Conservation (phyloP, 257 asterid genomes). For the Gentiana macrophylla region DNA sequence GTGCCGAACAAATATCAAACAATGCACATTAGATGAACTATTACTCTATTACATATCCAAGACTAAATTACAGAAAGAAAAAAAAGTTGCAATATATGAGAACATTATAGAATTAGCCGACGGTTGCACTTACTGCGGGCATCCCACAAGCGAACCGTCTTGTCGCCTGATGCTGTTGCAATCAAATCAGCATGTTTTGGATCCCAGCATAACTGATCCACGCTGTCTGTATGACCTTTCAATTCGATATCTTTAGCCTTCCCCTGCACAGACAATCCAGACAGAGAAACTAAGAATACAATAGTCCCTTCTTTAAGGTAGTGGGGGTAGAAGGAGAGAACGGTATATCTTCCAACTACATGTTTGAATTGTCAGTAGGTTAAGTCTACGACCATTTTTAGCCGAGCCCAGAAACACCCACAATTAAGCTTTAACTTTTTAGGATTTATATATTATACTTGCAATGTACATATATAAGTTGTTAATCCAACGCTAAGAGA, state of each 20-base stretch:
- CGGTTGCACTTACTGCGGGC: slow-evolving; percentile 70
- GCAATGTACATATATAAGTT: too few relatives aligned
- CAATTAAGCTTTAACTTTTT: too few relatives aligned
- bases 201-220: slow-evolving; percentile 98
- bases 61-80: background rate
- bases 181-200: slow-evolving; percentile 93
- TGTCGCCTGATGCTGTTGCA: slow-evolving; percentile 98
- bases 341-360: too few relatives aligned
- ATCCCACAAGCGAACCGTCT: slow-evolving; percentile 98
- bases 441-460: too few relatives aligned
- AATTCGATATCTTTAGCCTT: slow-evolving; percentile 88
- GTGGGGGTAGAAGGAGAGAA: too few relatives aligned
- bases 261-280: slow-evolving; percentile 33
- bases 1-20: background rate
- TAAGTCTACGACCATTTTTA: too few relatives aligned
- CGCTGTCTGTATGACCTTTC: slow-evolving; percentile 94
- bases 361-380: too few relatives aligned
- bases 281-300: background rate
- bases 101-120: background rate
- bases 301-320: background rate
- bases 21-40: background rate
- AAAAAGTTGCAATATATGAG: background rate
- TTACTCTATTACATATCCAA: background rate
- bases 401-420: too few relatives aligned
- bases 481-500: too few relatives aligned